These are phyloP conservation scores for Ophiocordyceps unilateralis DNA, from an alignment of 2,329 filamentous ascomycete genomes.

Conservation along the genomic window DNA sequence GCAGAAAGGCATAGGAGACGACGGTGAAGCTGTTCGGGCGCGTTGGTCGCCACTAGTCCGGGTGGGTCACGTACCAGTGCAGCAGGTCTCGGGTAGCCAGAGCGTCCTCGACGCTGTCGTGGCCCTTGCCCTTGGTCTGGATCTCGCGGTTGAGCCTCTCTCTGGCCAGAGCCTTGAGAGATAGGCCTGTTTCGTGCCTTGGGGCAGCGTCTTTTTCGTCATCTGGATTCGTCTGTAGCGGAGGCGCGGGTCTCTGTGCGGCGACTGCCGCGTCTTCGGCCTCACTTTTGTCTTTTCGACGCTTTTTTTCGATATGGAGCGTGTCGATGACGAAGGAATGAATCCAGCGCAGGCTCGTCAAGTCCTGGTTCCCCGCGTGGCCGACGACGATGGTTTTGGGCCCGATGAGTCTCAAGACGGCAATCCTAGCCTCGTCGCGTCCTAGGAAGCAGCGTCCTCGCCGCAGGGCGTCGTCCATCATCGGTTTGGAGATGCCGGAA, in stretches of 20 bases:
- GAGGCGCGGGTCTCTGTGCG: neutral
- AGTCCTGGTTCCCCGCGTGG: slow-evolving; percentile 24
- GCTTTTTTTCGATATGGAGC: slow-evolving; percentile 13
- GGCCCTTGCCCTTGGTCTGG: slow-evolving; percentile 16
- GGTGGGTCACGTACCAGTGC: slow-evolving; percentile 15
- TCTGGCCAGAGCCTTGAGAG: slow-evolving; percentile 20
- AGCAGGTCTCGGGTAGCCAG: slow-evolving; percentile 23
- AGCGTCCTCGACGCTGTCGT: slow-evolving; percentile 28
- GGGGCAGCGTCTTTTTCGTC: slow-evolving; percentile 1
- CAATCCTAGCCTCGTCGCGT: slow-evolving; percentile 20
- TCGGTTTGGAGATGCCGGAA: slow-evolving; percentile 26
- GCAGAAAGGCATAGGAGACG: too few species aligned
- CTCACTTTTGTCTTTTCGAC: slow-evolving; percentile 3
- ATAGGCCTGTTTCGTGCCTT: slow-evolving; percentile 9
- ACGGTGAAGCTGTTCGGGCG: too few species aligned
- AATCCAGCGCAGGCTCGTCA: slow-evolving; percentile 28
- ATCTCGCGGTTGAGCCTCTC: slow-evolving; percentile 21
- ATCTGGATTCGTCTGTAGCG: neutral
- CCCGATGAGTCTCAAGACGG: slow-evolving; percentile 25
- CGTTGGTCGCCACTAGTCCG: too few species aligned
- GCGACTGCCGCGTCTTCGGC: slow-evolving; percentile 3
- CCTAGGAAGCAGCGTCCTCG: slow-evolving; percentile 20
- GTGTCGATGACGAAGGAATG: slow-evolving; percentile 29
- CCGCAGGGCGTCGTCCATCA: slow-evolving; percentile 19
- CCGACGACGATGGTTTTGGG: slow-evolving; percentile 29